Base-by-base conservation (phyloP, 345 rosid genomes). In the Linum tenue region DNA sequence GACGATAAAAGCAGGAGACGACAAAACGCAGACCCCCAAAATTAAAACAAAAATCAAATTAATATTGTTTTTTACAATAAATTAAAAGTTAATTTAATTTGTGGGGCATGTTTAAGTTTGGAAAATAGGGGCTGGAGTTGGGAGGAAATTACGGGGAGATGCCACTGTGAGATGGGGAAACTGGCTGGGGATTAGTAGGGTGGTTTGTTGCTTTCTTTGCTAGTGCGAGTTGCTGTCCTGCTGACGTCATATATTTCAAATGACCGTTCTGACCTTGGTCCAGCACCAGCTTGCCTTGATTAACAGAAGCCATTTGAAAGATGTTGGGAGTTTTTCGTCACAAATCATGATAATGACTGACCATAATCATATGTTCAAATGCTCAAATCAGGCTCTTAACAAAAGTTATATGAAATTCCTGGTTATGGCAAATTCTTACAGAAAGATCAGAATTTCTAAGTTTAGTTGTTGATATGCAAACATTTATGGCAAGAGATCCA, bases 211-310 rank as follows among this genome's bases (percentile, higher is more conserved):
- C 3, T 44, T 44, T 44, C 12, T 1, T 44, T 5, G 8, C 7
- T 2, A 73, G 79, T 85, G 85, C 79, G 67, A 73, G 79, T 68
- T 73, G 81, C 78, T 70, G 83, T 73, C 74, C 67, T 39, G 76
- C 61, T 80, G 78, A 81, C 84, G 82, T 81, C 83, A 80, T 39
- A 38, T 7, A 35, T 65, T 62, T 9, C 7, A 55, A 70, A 68
- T 80, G 73, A 82, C 80, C 56, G 43, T 56, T 68, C 58, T 68
- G 76, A 69, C 74, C 38, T 43, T 64, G 56, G 41, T 5, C 7
- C 22, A 22, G 57, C 56, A 7, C 7, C 31, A 3, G 57, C 37
- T 17, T 5, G 38, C 12, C 14, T 44, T 44, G 10, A 44, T 44
- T 44, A 44, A 8, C 11, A 8, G 2, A 44, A 8, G 2, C 2